Percentiles rank a stretch among this genome's conserved stretches.
These are phyloP conservation scores for Thelonectria discophora DNA, from an alignment of 2,329 filamentous ascomycete species.

Conservation along the genomic window DNA sequence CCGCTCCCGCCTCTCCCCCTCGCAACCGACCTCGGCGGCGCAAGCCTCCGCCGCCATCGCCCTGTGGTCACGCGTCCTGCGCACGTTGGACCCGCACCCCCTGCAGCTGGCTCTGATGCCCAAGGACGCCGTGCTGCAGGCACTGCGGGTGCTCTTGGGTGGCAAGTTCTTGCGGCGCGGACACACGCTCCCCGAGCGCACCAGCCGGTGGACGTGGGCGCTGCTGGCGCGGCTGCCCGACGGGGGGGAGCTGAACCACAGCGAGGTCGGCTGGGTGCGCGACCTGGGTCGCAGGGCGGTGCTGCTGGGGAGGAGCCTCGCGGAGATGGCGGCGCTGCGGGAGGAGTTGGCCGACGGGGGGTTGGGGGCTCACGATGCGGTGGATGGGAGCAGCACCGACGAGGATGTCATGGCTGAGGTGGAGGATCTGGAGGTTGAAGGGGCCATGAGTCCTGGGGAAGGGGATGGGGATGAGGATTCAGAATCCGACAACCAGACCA, in stretches of 20 bases:
- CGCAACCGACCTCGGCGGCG: constrained; percentile 65
- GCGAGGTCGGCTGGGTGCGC: constrained; percentile 78
- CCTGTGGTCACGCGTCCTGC: constrained; percentile 63
- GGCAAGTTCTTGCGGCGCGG: constrained; percentile 70
- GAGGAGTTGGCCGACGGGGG: constrained; percentile 54
- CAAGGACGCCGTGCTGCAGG: constrained; percentile 70
- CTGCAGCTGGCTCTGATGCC: constrained; percentile 71
- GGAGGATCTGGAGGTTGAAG: constrained; percentile 44
- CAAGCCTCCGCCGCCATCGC: constrained; percentile 58
- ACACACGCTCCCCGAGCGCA: constrained; percentile 67
- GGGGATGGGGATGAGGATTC: no score
- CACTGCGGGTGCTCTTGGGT: constrained; percentile 72
- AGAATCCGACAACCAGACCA: constrained; percentile 14
- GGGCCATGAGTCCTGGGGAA: constrained; percentile 34
- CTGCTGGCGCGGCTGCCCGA: constrained; percentile 79
- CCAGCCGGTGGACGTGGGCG: constrained; percentile 87
- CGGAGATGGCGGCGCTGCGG: constrained; percentile 60
- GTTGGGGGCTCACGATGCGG: constrained; percentile 54
- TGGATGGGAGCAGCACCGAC: constrained; percentile 56
- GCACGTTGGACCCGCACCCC: constrained; percentile 64
- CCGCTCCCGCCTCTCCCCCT: constrained; percentile 61
- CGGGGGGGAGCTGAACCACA: constrained; percentile 76
- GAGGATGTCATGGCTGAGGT: constrained; percentile 49
- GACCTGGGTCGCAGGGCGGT: constrained; percentile 83
- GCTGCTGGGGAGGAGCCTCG: constrained; percentile 63